Percentiles rank a stretch among this genome's conserved stretches.
Conservation (phyloP, 2,329 filamentous ascomycete species). For the Aspergillus novofumigatus region DNA sequence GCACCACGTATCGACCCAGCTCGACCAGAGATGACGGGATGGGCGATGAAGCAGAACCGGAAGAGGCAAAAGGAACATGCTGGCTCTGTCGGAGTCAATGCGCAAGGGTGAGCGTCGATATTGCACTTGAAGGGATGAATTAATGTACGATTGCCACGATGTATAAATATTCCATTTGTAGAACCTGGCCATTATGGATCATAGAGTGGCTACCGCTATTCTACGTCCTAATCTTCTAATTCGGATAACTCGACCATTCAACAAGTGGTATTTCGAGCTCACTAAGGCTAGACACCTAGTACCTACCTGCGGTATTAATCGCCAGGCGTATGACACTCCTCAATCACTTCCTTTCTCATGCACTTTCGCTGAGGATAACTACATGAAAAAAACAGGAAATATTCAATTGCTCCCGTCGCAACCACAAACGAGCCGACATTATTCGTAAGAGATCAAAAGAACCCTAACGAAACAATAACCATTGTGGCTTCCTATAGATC, state of each 20-base stretch:
- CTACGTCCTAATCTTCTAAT: not conserved
- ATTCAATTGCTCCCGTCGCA: not conserved
- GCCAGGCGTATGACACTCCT: not conserved
- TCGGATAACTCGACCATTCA: not conserved
- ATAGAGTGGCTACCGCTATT: not conserved
- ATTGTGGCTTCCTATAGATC: too few species aligned
- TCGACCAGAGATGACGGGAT: constrained; percentile 40
- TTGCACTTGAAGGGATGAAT: constrained; percentile 7
- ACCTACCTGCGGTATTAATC: not conserved
- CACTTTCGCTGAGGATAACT: not conserved
- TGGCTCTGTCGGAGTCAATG: constrained; percentile 16
- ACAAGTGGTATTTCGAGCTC: not conserved
- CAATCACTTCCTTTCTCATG: not conserved
- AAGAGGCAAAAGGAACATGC: constrained; percentile 28
- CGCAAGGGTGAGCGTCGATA: constrained; percentile 5
- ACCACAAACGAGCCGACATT: not conserved
- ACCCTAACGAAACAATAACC: not conserved
- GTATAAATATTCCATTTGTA: not conserved
- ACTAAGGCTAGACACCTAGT: not conserved
- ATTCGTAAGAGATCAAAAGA: not conserved
- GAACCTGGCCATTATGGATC: not conserved
- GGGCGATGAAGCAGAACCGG: constrained; percentile 43
- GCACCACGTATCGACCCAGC: constrained; percentile 48
- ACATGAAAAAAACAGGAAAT: not conserved
- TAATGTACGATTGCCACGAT: not conserved